Conservation (phyloP, 2,329 filamentous ascomycete species). For the Aspergillus sp. region DNA sequence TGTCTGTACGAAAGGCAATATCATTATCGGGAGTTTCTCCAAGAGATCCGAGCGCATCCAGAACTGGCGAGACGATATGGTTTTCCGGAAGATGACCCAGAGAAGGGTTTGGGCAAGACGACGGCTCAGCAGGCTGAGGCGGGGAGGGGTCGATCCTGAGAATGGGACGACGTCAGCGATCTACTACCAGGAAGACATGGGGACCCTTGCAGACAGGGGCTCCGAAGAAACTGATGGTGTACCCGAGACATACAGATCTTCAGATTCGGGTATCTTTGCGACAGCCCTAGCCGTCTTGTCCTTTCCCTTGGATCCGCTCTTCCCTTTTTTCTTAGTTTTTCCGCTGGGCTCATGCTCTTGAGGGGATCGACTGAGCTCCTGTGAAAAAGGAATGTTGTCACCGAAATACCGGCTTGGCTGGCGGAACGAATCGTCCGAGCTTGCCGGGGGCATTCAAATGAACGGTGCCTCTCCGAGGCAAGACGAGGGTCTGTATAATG, state of each 20-base stretch:
- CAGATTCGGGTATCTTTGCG: conserved; percentile 22
- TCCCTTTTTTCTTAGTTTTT: conserved; percentile 35
- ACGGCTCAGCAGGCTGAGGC: conserved; percentile 21
- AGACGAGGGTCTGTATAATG: conserved; percentile 5
- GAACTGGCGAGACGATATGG: conserved; percentile 28
- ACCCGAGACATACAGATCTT: conserved; percentile 28
- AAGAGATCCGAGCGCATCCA: conserved; percentile 30
- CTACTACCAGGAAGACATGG: not conserved
- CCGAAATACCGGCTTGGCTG: conserved; percentile 29
- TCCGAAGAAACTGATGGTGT: not conserved
- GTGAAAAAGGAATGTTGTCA: conserved; percentile 21
- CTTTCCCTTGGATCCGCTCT: conserved; percentile 29
- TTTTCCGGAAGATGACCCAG: conserved; percentile 17
- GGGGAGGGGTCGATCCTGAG: conserved; percentile 21
- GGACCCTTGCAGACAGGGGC: not conserved
- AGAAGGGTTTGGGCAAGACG: conserved; percentile 22
- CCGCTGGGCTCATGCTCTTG: conserved; percentile 26
- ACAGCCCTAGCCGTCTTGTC: conserved; percentile 26
- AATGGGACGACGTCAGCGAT: conserved; percentile 6
- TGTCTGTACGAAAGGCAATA: conserved; percentile 30
- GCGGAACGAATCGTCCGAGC: conserved; percentile 31
- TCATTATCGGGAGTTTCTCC: conserved; percentile 26
- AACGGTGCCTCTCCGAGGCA: conserved; percentile 24
- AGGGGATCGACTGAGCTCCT: conserved; percentile 18
- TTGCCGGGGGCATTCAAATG: conserved; percentile 37